Evolutionary conservation across 495 filamentous ascomycete genomes (phyloP), one percentile per base, ranked within the genome.

Genomic region (Aspergillus nanangensis): DNA sequence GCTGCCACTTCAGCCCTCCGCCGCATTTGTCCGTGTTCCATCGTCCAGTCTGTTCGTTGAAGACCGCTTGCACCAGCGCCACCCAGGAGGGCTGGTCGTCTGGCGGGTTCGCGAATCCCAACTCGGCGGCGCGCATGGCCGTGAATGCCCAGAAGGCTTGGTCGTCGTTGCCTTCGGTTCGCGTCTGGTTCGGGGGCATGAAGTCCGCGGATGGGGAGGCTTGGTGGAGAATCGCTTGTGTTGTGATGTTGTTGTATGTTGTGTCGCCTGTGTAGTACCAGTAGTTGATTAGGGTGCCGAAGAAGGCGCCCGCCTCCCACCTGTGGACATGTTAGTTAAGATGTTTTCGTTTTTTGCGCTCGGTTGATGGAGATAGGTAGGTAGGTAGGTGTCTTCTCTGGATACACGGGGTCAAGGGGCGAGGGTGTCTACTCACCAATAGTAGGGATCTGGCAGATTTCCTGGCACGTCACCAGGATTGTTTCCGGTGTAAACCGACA

Each of bases 71-170:
- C n/a, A 84, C 87, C 41, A 93, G 72, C 2, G 83, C 84, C 3
- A 93, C 68, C 86, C 88, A 93, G 47, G 80, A 76, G 2, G 86
- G 84, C 47, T 82, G 50, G 35, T 78, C 75, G 0, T 50, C 48
- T 1, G 67, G 69, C 5, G 74, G 74, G 41, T 74, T 70, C 17
- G 83, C 83, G 51, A 82, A 92, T 35, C 82, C 84, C 39, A 80
- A 76, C 62, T 95, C 89, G 3, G 89, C 87, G 0, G 89, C 89
- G 7, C 80, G 75, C 81, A 95, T 87, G 23, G 82, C 86, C 3
- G 87, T 74, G 61, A 94, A 82, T 23, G 74, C 89, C 89, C 89
- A 95, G 57, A 95, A 95, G 0, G 76, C 82, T 57, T 93, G 89
- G 58, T 94, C 88, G 53, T 94, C 88, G 62, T 94, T 94, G 39